Evolutionary conservation across 2,329 filamentous ascomycete genomes (phyloP).

Genomic region (Cordyceps cicadae): DNA sequence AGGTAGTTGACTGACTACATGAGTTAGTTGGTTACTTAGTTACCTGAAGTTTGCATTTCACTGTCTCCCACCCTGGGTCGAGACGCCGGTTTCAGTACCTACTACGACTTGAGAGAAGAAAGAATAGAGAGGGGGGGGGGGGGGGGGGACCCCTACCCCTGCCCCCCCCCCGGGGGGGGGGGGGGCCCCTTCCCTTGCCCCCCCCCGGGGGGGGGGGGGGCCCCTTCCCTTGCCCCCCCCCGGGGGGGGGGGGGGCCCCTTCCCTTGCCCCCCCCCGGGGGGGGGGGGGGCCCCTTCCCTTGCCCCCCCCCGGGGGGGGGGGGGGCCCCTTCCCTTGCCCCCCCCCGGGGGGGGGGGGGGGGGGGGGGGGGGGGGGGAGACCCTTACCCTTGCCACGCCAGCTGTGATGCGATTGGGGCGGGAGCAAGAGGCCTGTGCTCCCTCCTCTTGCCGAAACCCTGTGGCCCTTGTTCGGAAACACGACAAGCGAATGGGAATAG

Average conservation of each 20-base stretch:
- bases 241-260: not conserved
- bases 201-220: not conserved
- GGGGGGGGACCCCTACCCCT: no score
- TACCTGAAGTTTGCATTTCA: not conserved
- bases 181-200: no score
- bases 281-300: not conserved
- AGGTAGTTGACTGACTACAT: no score
- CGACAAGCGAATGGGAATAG: not conserved
- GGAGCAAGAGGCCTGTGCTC: constrained; percentile 1
- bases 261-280: no score
- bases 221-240: no score
- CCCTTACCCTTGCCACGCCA: not conserved
- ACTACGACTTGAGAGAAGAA: not conserved
- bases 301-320: no score
- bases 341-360: not conserved
- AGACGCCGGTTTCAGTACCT: constrained; percentile 2
- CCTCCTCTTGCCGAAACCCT: not conserved
- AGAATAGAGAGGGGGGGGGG: no score
- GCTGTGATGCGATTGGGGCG: constrained; percentile 7
- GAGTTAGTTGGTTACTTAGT: no score
- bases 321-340: no score
- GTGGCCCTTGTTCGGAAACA: not conserved
- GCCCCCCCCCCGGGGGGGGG: no score
- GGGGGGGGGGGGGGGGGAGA: not conserved
- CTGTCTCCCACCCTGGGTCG: not conserved